phyloP scores from a whole-genome alignment of 805 yeast species.

The Saturnispora halmiae region DNA sequence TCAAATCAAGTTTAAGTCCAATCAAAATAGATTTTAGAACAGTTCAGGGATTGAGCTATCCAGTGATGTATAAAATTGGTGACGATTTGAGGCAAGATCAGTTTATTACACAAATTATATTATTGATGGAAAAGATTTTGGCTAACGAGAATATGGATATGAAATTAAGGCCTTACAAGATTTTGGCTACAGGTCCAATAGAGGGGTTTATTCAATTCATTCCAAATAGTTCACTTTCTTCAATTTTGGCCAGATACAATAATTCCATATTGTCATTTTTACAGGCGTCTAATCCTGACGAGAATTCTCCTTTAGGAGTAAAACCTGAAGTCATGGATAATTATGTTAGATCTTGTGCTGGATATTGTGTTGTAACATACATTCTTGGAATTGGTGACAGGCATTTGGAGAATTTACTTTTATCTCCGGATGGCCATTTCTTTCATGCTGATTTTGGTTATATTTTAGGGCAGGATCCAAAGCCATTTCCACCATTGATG shows the following conservation, averaged over 20 bases:
- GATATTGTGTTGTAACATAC: slow-evolving; percentile 94
- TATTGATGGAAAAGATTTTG: slow-evolving; percentile 80
- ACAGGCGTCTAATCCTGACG: slow-evolving; percentile 54
- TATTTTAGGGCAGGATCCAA: slow-evolving; percentile 93
- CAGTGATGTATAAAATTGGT: slow-evolving; percentile 90
- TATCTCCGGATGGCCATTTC: slow-evolving; percentile 74
- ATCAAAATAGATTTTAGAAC: slow-evolving; percentile 64
- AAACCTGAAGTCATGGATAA: slow-evolving; percentile 76
- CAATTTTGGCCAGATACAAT: slow-evolving; percentile 62
- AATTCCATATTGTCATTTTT: slow-evolving; percentile 66
- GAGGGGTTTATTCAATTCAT: slow-evolving; percentile 93
- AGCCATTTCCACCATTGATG: slow-evolving; percentile 98
- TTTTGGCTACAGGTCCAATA: slow-evolving; percentile 79
- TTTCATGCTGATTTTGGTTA: slow-evolving; percentile 99
- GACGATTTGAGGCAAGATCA: slow-evolving; percentile 96
- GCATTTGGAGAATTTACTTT: slow-evolving; percentile 79
- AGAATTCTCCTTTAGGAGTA: slow-evolving; percentile 37
- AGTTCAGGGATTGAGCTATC: slow-evolving; percentile 42
- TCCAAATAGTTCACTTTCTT: slow-evolving; percentile 84
- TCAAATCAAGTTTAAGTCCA: slow-evolving; percentile 87
- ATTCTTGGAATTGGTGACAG: slow-evolving; percentile 95
- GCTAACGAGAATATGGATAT: slow-evolving; percentile 86
- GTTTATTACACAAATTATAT: slow-evolving; percentile 86
- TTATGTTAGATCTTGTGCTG: slow-evolving; percentile 92
- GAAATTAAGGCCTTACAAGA: slow-evolving; percentile 78